These are phyloP conservation scores for Panus rudis DNA, from an alignment of 768 basidiomycete genomes.

Conservation along the genomic window DNA sequence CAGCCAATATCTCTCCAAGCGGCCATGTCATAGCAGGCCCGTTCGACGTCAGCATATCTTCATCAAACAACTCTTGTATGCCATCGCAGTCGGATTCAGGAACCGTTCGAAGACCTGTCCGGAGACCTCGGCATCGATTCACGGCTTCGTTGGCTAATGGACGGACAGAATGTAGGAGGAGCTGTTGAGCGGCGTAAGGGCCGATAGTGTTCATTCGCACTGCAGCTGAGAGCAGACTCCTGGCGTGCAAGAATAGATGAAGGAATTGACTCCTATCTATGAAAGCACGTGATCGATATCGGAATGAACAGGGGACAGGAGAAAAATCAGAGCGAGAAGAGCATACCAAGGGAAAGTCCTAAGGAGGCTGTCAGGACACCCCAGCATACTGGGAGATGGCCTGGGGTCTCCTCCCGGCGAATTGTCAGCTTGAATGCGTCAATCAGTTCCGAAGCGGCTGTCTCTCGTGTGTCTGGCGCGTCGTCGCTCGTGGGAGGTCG, in stretches of 20 bases:
- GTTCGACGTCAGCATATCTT: slow-evolving; percentile 20
- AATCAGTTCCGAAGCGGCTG: slow-evolving; percentile 31
- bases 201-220: slow-evolving; percentile 89
- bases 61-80: too few relatives aligned
- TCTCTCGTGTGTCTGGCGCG: slow-evolving; percentile 12
- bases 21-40: slow-evolving; percentile 94
- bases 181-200: slow-evolving; percentile 86
- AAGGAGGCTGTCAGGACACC: slow-evolving; percentile 77
- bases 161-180: slow-evolving; percentile 69
- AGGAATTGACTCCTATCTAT: slow-evolving; percentile 80
- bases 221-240: slow-evolving; percentile 84
- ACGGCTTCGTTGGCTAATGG: slow-evolving; percentile 56
- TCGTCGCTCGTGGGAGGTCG: slow-evolving; percentile 32
- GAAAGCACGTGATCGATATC: background rate
- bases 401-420: slow-evolving; percentile 56
- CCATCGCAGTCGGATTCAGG: background rate
- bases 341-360: slow-evolving; percentile 61
- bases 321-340: background rate
- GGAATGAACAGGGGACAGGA: background rate
- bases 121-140: slow-evolving; percentile 36
- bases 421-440: slow-evolving; percentile 64
- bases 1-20: slow-evolving; percentile 84
- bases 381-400: slow-evolving; percentile 91
- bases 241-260: slow-evolving; percentile 88
- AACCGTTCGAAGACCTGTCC: slow-evolving; percentile 34